Base-by-base conservation (phyloP, 371 early-diverging fungal genomes). In the Mucor circinelloides region DNA sequence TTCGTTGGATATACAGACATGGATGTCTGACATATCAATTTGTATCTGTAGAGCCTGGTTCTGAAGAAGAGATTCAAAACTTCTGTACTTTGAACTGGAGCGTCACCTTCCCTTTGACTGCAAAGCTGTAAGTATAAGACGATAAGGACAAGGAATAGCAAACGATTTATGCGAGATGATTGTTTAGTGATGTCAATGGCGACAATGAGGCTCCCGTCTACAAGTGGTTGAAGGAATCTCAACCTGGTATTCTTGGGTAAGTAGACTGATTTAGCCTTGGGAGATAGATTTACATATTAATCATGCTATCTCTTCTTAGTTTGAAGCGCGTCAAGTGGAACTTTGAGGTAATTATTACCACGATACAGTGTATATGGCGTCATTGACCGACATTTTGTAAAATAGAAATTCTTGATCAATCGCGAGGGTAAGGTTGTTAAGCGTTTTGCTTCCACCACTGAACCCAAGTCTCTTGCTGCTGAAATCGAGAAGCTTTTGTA, bases 61-160 rank as follows among this genome's bases (percentile, higher is more conserved):
- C 72, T 40, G 81, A 73, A 54, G 69, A 73, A 70, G 90, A 94
- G 60, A 94, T 95, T 55, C 78, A 77, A 19, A 59, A 64, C 9
- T 91, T 92, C 68, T 96, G 94, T 76, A 70, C 80, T 58, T 52
- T 69, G 46, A 92, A 82, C 73, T 93, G 88, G 66, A 89, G 86
- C 30, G 93, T 94, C 27, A 84, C 86, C 5, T 97, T 96, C 85
- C 91, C 91, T 30, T 76, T 98, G 61, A 91, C 94, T 83, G 87
- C 92, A 58, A 94, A 94, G 77, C 81, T 95, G 70, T 79, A 71
- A 69, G 73, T 71, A 28, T 5, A 6, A 44, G 44, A 19, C 13
- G 23, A 15, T 23, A 21, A 23, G 3, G 10, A 9, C 27, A n/a
- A n/a, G n/a, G 3, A 19, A 6, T 2, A 10, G 38, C n/a, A 61